Evolutionary conservation across 306 rosid species (phyloP), one percentile per base, ranked within the genome.

Genomic region (Arachis stenosperma): DNA sequence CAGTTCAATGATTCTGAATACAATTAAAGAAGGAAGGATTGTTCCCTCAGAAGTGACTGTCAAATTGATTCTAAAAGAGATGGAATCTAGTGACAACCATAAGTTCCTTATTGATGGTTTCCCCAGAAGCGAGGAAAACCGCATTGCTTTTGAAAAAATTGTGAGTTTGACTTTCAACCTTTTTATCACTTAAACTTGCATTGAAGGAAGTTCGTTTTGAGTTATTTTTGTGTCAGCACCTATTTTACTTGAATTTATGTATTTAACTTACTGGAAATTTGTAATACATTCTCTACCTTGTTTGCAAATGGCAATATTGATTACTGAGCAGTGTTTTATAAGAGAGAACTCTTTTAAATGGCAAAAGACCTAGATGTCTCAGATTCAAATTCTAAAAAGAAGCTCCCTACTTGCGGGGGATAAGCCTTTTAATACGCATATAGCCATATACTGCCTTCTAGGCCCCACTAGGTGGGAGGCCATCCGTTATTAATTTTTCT

Each of bases 61-160:
- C 75, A 85, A 82, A 50, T 84, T 94, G 83, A 81, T 94, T 73
- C 88, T 71, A 44, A 91, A 61, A 88, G 99, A 89, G 90, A 81
- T 94, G 91, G 86, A 91, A 81, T 78, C 77, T 55, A 81, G 85
- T 73, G 89, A 85, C 69, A 87, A 71, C 69, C 65, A 66, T 30
- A 91, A 86, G 67, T 86, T 94, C 83, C 91, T 94, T 59, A 88
- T 94, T 71, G 99, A 91, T 77, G 99, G 97, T 61, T 94, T 94
- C 88, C 99, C 99, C 46, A 84, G 95, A 79, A 79, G 87, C 0
- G 95, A 94, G 86, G 95, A 94, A 81, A 94, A 91, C 66, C 96
- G 99, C 72, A 51, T 65, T 51, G 92, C 99, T 58, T 91, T 91
- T 60, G 97, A 91, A 78, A 27, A 56, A 76, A 88, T 87, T 63